Conservation (phyloP, 2,329 filamentous ascomycete genomes). For the Byssochlamys sp. region DNA sequence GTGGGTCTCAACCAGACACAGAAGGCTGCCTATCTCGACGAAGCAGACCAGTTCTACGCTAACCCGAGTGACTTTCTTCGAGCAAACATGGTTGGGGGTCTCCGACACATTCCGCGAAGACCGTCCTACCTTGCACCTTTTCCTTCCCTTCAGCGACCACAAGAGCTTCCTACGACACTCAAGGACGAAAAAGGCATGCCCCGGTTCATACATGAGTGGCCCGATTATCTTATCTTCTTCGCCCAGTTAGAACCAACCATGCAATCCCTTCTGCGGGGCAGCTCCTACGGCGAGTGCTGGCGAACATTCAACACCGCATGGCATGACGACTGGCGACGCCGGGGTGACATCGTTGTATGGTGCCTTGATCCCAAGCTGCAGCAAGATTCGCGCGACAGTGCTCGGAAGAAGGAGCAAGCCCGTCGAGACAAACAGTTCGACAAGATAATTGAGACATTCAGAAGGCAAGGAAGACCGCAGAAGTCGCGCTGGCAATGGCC, state of each 20-base stretch:
- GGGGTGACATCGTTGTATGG: constrained; percentile 56
- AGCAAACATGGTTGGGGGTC: constrained; percentile 40
- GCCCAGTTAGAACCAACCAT: constrained; percentile 47
- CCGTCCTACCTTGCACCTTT: constrained; percentile 20
- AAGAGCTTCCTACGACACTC: not conserved
- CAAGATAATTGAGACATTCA: constrained; percentile 24
- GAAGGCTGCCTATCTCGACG: constrained; percentile 65
- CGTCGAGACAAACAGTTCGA: constrained; percentile 25
- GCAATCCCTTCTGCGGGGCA: constrained; percentile 32
- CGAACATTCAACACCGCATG: constrained; percentile 52
- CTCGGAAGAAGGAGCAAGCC: constrained; percentile 13
- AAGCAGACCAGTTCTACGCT: constrained; percentile 82
- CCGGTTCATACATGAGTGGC: constrained; percentile 30
- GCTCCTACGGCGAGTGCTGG: constrained; percentile 49
- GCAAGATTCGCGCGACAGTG: constrained; percentile 23
- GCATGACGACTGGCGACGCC: constrained; percentile 53
- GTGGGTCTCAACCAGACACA: constrained; percentile 53
- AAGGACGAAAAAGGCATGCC: not conserved
- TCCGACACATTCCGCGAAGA: constrained; percentile 22
- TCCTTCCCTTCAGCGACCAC: not conserved
- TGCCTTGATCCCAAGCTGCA: constrained; percentile 35
- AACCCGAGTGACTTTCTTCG: constrained; percentile 51
- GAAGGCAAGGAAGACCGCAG: constrained; percentile 10
- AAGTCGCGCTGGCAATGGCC: not conserved
- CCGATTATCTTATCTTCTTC: constrained; percentile 46